These are phyloP conservation scores for Mycena venus DNA, from an alignment of 768 basidiomycete genomes.

Conservation along the genomic window DNA sequence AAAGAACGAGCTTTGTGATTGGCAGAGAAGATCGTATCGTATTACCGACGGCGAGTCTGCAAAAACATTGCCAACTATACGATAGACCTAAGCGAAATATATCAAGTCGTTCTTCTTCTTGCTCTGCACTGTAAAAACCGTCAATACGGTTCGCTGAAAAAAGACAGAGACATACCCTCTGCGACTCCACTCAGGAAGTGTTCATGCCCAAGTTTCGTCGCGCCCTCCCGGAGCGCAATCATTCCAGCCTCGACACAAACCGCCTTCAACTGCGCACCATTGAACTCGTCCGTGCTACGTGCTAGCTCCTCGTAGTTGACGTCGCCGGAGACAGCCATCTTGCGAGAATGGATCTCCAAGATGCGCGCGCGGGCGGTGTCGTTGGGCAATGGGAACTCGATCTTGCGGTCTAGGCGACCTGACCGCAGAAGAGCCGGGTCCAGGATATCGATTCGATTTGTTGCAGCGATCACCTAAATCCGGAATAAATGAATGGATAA, in stretches of 20 bases:
- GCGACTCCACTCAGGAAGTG: constrained; percentile 95
- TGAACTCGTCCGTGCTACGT: constrained; percentile 97
- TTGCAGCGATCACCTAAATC: constrained; percentile 94
- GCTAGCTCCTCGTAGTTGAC: constrained; percentile 99
- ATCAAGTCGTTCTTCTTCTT: constrained; percentile 99
- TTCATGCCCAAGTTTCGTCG: constrained; percentile 90
- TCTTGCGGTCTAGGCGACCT: constrained; percentile 97
- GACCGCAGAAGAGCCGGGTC: constrained; percentile 99
- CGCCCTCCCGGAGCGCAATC: constrained; percentile 96
- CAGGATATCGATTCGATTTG: constrained; percentile 98
- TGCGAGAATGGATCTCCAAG: constrained; percentile 96
- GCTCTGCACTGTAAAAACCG: constrained; percentile 82
- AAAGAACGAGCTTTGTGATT: neutral
- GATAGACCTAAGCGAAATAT: constrained; percentile 82
- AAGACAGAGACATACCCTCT: constrained; percentile 68
- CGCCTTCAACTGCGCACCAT: constrained; percentile 96
- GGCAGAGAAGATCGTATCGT: neutral
- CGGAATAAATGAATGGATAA: constrained; percentile 15
- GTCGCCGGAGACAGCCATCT: constrained; percentile 89
- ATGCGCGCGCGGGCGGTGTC: constrained; percentile 97
- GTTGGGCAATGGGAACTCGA: constrained; percentile 97
- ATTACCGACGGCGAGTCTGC: too few relatives aligned
- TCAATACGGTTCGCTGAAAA: constrained; percentile 35
- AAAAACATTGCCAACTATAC: constrained; percentile 14
- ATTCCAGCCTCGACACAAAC: constrained; percentile 99